Evolutionary conservation across 2,329 filamentous ascomycete species (phyloP).

Genomic region (Biscogniauxia marginata): DNA sequence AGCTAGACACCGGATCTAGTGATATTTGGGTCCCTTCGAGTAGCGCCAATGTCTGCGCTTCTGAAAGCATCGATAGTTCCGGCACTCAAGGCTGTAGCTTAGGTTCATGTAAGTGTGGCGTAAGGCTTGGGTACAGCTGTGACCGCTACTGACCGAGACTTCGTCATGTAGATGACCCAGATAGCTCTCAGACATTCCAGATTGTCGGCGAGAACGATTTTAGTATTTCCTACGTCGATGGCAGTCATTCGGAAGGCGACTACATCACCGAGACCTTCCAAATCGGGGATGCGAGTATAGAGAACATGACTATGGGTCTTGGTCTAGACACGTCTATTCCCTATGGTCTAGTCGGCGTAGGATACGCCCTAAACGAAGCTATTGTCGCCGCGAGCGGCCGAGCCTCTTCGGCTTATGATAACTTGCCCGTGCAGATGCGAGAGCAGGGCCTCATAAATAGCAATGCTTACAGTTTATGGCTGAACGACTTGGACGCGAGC

Average conservation of each 20-base stretch:
- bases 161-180: constrained; percentile 40
- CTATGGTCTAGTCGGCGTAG: constrained; percentile 60
- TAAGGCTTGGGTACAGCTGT: no score
- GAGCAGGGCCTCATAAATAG: constrained; percentile 62
- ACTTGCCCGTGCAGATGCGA: constrained; percentile 65
- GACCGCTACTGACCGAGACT: neutral
- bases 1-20: constrained; percentile 65
- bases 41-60: constrained; percentile 38
- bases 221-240: constrained; percentile 61
- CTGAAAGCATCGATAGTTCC: constrained; percentile 11
- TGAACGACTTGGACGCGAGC: constrained; percentile 57
- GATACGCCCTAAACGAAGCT: constrained; percentile 56
- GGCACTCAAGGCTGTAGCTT: constrained; percentile 36
- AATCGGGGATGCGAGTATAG: constrained; percentile 51
- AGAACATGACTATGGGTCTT: constrained; percentile 59
- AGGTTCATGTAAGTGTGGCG: constrained; percentile 48
- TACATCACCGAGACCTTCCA: constrained; percentile 58
- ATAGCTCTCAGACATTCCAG: constrained; percentile 46
- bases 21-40: constrained; percentile 59
- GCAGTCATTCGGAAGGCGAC: constrained; percentile 54
- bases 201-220: constrained; percentile 46
- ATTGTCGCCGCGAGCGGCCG: constrained; percentile 33
- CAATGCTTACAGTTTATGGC: constrained; percentile 70
- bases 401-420: constrained; percentile 41
- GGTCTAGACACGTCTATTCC: constrained; percentile 52